Percentiles rank a stretch among this genome's conserved stretches.
phyloP scores from a whole-genome alignment of 192 early-diverging fungal genomes.

The Diversispora epigaea region DNA sequence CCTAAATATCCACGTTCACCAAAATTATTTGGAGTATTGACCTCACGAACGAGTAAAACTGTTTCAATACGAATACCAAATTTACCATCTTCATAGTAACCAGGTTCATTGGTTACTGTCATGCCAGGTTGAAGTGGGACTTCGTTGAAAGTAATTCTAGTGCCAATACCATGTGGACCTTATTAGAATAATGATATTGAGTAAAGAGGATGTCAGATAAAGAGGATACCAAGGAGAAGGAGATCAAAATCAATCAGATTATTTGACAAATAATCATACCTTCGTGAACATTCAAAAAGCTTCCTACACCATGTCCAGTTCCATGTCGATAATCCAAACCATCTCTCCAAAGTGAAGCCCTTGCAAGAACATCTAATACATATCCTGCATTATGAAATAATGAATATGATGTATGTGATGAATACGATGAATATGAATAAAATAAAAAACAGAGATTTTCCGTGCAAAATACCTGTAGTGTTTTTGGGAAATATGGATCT shows the following conservation, averaged over 20 bases:
- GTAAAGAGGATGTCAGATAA: background rate
- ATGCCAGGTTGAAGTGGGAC: slow-evolving; percentile 82
- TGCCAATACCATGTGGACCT: slow-evolving; percentile 89
- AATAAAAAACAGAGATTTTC: slow-evolving; percentile 4
- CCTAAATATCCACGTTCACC: slow-evolving; percentile 77
- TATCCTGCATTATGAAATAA: slow-evolving; percentile 55
- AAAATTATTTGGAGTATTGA: slow-evolving; percentile 79
- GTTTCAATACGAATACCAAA: slow-evolving; percentile 99
- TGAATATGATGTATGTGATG: too few species aligned
- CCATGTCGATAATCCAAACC: slow-evolving; percentile 97
- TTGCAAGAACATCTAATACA: slow-evolving; percentile 85
- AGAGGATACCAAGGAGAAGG: background rate
- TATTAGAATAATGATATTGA: too few species aligned
- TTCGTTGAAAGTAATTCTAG: slow-evolving; percentile 72
- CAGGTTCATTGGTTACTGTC: slow-evolving; percentile 97
- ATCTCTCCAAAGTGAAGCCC: slow-evolving; percentile 83
- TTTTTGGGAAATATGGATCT: slow-evolving; percentile 84
- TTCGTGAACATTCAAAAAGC: slow-evolving; percentile 93
- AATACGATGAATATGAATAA: background rate
- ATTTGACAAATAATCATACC: slow-evolving; percentile 34
- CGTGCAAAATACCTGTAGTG: slow-evolving; percentile 50
- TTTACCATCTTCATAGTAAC: slow-evolving; percentile 94
- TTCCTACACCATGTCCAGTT: slow-evolving; percentile 97
- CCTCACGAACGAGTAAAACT: slow-evolving; percentile 77
- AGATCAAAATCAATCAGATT: background rate